Percentiles rank a stretch among this genome's conserved stretches.
Conservation (phyloP, 1,284 basidiomycete genomes). For the Vanrija sp. region DNA sequence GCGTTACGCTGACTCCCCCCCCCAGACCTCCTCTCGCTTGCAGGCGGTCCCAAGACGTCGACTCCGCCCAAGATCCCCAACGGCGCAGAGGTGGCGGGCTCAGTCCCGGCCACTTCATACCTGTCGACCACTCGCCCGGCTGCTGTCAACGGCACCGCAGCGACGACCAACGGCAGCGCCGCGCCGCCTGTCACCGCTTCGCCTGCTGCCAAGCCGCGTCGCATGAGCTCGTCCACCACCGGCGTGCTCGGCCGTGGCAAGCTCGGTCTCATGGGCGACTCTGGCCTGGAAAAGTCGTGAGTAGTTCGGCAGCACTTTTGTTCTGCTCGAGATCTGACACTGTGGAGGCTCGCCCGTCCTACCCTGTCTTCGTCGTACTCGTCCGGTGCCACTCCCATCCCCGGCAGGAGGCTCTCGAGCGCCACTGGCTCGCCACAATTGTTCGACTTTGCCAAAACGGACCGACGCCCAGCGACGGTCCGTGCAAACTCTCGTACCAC, state of each 20-base stretch:
- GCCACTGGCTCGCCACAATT: slow-evolving; percentile 30
- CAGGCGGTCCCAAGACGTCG: slow-evolving; percentile 9
- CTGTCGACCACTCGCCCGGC: slow-evolving; percentile 35
- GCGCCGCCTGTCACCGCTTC: slow-evolving; percentile 8
- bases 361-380: slow-evolving; percentile 22
- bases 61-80: background rate
- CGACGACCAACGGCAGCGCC: slow-evolving; percentile 5
- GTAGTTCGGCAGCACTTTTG: slow-evolving; percentile 5
- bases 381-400: slow-evolving; percentile 20
- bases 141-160: background rate
- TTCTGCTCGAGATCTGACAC: slow-evolving; percentile 4
- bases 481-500: slow-evolving; percentile 8
- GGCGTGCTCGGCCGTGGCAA: slow-evolving; percentile 45
- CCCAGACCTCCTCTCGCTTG: slow-evolving; percentile 39
- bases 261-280: slow-evolving; percentile 36
- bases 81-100: slow-evolving; percentile 17
- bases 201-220: slow-evolving; percentile 26
- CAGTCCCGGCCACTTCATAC: slow-evolving; percentile 35
- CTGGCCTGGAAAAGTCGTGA: slow-evolving; percentile 31
- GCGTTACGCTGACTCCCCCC: no score
- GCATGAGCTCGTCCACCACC: slow-evolving; percentile 45
- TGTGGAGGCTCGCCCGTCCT: slow-evolving; percentile 13
- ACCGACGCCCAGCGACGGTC: slow-evolving; percentile 25
- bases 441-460: slow-evolving; percentile 46
- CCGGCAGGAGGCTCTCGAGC: slow-evolving; percentile 29